These are phyloP conservation scores for Clonostachys byssicola DNA, from an alignment of 2,329 filamentous ascomycete species.

Conservation along the genomic window DNA sequence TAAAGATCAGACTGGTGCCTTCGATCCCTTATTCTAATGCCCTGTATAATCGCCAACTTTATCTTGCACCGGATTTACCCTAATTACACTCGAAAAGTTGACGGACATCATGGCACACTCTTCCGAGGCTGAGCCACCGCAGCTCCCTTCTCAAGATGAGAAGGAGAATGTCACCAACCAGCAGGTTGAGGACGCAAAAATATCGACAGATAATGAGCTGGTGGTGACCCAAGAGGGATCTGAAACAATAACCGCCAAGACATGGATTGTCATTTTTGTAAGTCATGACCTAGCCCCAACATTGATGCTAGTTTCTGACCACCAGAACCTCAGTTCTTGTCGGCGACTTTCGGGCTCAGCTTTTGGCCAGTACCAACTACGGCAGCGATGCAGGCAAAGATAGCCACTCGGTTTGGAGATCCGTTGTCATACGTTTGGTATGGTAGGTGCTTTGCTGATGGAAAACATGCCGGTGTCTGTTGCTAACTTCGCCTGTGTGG, in stretches of 20 bases:
- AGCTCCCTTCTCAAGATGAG: too few relatives aligned
- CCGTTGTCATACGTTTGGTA: slow-evolving; percentile 13
- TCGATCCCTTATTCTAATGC: too few relatives aligned
- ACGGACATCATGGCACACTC: too few relatives aligned
- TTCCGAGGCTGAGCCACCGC: too few relatives aligned
- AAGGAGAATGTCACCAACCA: background rate
- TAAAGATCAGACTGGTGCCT: too few relatives aligned
- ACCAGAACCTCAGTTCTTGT: slow-evolving; percentile 14
- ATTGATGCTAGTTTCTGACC: background rate
- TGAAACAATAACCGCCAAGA: slow-evolving; percentile 25
- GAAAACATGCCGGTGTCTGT: too few relatives aligned
- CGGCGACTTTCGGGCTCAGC: slow-evolving; percentile 25
- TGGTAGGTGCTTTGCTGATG: slow-evolving; percentile 11
- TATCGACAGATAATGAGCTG: background rate
- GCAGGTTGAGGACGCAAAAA: background rate
- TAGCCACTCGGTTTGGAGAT: slow-evolving; percentile 24
- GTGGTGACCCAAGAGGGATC: background rate
- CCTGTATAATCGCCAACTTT: too few relatives aligned
- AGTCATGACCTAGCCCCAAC: background rate
- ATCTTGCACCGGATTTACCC: too few relatives aligned
- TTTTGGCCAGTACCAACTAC: slow-evolving; percentile 29
- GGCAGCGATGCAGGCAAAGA: slow-evolving; percentile 16
- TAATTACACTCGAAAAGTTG: too few relatives aligned
- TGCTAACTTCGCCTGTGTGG: background rate
- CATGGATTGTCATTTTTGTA: slow-evolving; percentile 26